phyloP scores from a whole-genome alignment of 2,329 filamentous ascomycete genomes.

The Penicillium hesseltinei region DNA sequence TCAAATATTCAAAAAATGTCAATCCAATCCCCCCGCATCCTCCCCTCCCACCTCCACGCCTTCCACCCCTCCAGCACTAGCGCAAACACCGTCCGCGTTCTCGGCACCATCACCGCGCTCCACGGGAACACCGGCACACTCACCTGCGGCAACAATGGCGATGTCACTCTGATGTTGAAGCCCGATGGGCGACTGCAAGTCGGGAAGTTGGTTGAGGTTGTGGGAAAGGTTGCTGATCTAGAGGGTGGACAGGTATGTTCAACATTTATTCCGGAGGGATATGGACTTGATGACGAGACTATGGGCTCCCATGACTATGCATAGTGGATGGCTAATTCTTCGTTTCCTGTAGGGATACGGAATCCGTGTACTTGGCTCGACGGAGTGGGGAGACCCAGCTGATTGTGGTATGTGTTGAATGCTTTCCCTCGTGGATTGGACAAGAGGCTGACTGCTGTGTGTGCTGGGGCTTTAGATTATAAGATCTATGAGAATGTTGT shows the following conservation, averaged over 20 bases:
- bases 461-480: constrained; percentile 59
- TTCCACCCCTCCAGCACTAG: constrained; percentile 58
- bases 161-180: constrained; percentile 71
- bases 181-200: constrained; percentile 50
- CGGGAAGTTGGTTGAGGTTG: constrained; percentile 47
- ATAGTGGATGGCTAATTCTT: background rate
- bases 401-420: constrained; percentile 36
- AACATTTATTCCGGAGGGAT: background rate
- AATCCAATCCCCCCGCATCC: constrained; percentile 77
- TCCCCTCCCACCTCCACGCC: constrained; percentile 71
- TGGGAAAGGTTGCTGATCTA: constrained; percentile 46
- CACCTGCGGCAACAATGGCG: constrained; percentile 67
- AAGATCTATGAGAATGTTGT: constrained; percentile 74
- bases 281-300: background rate
- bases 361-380: constrained; percentile 41
- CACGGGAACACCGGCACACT: constrained; percentile 77
- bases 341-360: constrained; percentile 34
- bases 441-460: background rate
- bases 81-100: constrained; percentile 66
- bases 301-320: too few species aligned
- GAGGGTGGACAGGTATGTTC: constrained; percentile 39
- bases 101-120: constrained; percentile 81
- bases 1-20: constrained; percentile 56
- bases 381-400: constrained; percentile 44
- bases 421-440: background rate